Conservation (phyloP, 2,329 filamentous ascomycete genomes). For the Ceratocystis albifundus region DNA sequence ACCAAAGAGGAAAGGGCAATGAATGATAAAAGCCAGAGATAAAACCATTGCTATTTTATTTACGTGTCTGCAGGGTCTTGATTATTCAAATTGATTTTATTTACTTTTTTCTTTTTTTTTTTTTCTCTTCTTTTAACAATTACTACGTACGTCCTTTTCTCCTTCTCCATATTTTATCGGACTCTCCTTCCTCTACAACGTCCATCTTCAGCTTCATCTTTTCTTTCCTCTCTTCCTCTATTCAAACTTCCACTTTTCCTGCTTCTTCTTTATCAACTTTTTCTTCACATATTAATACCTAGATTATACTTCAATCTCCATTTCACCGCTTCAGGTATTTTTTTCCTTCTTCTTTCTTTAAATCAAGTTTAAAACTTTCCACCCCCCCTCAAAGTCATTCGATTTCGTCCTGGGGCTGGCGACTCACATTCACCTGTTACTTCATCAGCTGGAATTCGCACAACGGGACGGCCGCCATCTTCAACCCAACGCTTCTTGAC, state of each 20-base stretch:
- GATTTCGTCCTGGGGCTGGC: conserved; percentile 13
- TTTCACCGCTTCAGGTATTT: neutral
- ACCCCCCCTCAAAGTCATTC: conserved; percentile 8
- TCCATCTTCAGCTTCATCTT: neutral
- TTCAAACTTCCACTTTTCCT: neutral
- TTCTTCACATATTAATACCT: neutral
- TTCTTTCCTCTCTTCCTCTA: neutral
- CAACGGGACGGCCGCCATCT: conserved; percentile 2
- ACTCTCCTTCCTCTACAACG: conserved; percentile 5
- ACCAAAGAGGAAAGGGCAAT: neutral
- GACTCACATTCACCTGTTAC: neutral
- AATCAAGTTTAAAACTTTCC: neutral
- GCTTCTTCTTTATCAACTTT: neutral
- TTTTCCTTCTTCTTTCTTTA: no score
- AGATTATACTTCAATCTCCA: no score
- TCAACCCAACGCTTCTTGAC: neutral
- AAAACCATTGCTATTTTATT: neutral
- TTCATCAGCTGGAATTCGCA: neutral
- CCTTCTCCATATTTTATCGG: conserved; percentile 1
- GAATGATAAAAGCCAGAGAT: neutral
- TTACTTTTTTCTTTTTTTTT: conserved; percentile 13
- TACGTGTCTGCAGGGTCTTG: neutral
- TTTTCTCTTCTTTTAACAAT: conserved; percentile 6
- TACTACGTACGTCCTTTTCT: neutral
- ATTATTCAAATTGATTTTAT: neutral